phyloP scores from a whole-genome alignment of 352 stramenopile species.

The Pythium biforme region DNA sequence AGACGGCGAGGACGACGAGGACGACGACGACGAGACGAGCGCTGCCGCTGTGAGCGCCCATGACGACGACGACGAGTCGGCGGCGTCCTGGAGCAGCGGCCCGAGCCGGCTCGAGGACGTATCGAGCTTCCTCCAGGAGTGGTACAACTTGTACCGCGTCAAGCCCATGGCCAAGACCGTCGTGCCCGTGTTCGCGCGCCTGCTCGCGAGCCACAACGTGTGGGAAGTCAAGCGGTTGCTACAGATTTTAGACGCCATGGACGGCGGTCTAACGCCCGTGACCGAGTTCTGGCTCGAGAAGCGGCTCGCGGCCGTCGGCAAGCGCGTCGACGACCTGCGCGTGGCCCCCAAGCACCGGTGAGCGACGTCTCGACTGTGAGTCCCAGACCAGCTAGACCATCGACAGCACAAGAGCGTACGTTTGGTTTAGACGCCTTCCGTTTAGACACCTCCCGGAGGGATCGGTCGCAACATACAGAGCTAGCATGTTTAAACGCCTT shows the following conservation, averaged over 20 bases:
- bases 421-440: no score
- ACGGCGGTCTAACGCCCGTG: constrained; percentile 57
- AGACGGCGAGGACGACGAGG: constrained; percentile 26
- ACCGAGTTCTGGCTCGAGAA: constrained; percentile 76
- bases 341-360: constrained; percentile 15
- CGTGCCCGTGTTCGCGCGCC: constrained; percentile 60
- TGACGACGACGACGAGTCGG: constrained; percentile 10
- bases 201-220: constrained; percentile 50
- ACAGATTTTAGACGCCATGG: constrained; percentile 78
- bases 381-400: no score
- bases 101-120: constrained; percentile 59
- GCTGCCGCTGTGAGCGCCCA: constrained; percentile 12
- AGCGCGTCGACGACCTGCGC: constrained; percentile 64
- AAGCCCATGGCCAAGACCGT: constrained; percentile 69
- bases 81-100: constrained; percentile 27
- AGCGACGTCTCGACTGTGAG: no score
- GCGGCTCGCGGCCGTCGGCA: constrained; percentile 48
- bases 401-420: no score
- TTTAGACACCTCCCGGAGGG: no score
- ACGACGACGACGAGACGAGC: constrained; percentile 30
- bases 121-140: constrained; percentile 78
- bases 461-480: neutral
- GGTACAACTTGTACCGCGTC: constrained; percentile 81
- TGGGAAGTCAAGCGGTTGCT: constrained; percentile 67
- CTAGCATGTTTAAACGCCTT: neutral